Percentiles rank a stretch among this genome's conserved stretches.
Conservation (phyloP, 2,329 filamentous ascomycete genomes). For the Elsinoe batatas region DNA sequence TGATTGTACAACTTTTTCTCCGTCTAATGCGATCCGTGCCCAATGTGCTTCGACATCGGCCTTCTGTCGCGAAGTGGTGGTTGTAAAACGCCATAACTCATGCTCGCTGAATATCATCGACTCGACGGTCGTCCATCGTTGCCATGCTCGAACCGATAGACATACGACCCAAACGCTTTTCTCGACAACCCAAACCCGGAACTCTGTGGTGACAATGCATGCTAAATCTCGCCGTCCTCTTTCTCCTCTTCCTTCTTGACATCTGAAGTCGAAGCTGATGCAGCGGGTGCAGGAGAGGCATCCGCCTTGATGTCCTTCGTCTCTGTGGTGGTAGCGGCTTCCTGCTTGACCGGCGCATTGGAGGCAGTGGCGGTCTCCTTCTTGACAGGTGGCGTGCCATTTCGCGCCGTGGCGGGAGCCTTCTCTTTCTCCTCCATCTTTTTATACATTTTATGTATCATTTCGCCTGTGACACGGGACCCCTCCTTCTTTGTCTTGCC, state of each 20-base stretch:
- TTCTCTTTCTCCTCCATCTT: constrained; percentile 22
- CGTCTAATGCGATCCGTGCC: neutral
- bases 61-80: neutral
- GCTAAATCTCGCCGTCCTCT: constrained; percentile 10
- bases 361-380: neutral
- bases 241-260: constrained; percentile 12
- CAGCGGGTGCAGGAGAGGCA: neutral
- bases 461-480: constrained; percentile 25
- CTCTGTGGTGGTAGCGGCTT: neutral
- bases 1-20: neutral
- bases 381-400: neutral
- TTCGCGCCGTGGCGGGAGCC: neutral
- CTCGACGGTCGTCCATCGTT: neutral
- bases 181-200: neutral
- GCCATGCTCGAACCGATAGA: neutral
- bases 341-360: constrained; percentile 7
- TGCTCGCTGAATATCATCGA: neutral
- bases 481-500: constrained; percentile 23
- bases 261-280: constrained; percentile 2
- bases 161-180: neutral
- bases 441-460: constrained; percentile 29
- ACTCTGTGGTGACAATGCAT: neutral
- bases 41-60: neutral
- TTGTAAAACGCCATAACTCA: neutral
- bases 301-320: neutral